Percentiles rank a stretch among this genome's conserved stretches.
phyloP scores from a whole-genome alignment of 441 rosid species.

The Bocquillonia castaneifolia region DNA sequence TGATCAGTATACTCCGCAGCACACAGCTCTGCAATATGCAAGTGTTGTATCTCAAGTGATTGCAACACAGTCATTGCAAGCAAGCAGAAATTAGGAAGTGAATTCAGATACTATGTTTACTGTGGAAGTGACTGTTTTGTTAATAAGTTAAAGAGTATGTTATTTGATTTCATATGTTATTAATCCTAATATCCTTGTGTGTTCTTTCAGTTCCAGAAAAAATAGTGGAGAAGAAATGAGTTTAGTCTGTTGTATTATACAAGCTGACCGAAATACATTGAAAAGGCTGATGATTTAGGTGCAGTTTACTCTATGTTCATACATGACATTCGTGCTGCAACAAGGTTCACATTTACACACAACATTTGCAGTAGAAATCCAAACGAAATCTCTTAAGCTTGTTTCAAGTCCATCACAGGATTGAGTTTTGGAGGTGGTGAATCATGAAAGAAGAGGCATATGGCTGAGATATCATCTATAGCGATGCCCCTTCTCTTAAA shows the following conservation, averaged over 20 bases:
- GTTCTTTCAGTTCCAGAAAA: no score
- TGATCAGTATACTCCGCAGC: constrained; percentile 67
- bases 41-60: constrained; percentile 67
- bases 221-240: no score
- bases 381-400: background rate
- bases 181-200: no score
- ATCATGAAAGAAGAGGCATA: constrained; percentile 71
- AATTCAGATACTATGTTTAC: background rate
- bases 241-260: no score
- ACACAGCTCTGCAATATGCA: constrained; percentile 81
- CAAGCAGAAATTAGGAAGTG: constrained; percentile 44
- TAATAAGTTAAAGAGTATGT: background rate
- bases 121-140: background rate
- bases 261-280: background rate
- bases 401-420: constrained; percentile 10
- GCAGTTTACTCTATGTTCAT: background rate
- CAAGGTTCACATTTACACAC: background rate
- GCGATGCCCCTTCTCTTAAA: constrained; percentile 59
- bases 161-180: background rate
- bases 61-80: constrained; percentile 54
- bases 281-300: background rate
- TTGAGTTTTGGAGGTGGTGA: constrained; percentile 3
- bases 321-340: background rate
- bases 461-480: constrained; percentile 81
- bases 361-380: background rate